These are phyloP conservation scores for Phytophthora citricola DNA, from an alignment of 352 stramenopile species.

Conservation along the genomic window DNA sequence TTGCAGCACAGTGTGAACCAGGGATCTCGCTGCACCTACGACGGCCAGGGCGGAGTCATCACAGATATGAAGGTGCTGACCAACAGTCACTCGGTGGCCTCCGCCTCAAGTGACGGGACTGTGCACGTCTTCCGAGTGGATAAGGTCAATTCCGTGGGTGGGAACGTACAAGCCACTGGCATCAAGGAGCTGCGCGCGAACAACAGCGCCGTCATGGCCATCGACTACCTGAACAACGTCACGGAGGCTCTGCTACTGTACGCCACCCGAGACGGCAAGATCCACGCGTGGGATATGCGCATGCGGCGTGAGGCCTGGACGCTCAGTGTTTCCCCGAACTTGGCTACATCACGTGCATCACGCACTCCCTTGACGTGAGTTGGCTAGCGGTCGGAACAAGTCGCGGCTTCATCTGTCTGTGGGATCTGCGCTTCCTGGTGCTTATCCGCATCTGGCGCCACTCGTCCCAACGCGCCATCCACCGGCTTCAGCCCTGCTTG, in stretches of 20 bases:
- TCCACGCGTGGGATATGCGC: constrained; percentile 94
- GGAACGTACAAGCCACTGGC: constrained; percentile 74
- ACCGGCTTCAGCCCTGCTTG: constrained; percentile 87
- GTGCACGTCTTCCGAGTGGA: constrained; percentile 98
- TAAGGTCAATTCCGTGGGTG: constrained; percentile 71
- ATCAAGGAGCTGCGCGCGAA: constrained; percentile 82
- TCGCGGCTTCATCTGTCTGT: constrained; percentile 95
- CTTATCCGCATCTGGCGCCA: constrained; percentile 97
- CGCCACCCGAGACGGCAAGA: constrained; percentile 91
- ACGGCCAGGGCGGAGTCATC: constrained; percentile 90
- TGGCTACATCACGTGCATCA: constrained; percentile 96
- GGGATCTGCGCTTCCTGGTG: constrained; percentile 96
- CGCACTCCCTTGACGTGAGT: constrained; percentile 94
- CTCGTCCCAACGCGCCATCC: constrained; percentile 91
- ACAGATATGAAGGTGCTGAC: constrained; percentile 96
- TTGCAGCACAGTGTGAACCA: constrained; percentile 95
- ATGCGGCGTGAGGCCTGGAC: constrained; percentile 92
- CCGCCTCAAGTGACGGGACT: constrained; percentile 86
- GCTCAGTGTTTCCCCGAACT: constrained; percentile 93
- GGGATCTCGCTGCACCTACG: constrained; percentile 94
- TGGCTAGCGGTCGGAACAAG: constrained; percentile 96
- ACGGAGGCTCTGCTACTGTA: constrained; percentile 95
- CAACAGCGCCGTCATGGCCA: constrained; percentile 93
- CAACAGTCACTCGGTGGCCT: constrained; percentile 96
- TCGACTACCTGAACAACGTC: constrained; percentile 97